These are phyloP conservation scores for Pleurotus sapidus DNA, from an alignment of 768 basidiomycete species.

Conservation along the genomic window DNA sequence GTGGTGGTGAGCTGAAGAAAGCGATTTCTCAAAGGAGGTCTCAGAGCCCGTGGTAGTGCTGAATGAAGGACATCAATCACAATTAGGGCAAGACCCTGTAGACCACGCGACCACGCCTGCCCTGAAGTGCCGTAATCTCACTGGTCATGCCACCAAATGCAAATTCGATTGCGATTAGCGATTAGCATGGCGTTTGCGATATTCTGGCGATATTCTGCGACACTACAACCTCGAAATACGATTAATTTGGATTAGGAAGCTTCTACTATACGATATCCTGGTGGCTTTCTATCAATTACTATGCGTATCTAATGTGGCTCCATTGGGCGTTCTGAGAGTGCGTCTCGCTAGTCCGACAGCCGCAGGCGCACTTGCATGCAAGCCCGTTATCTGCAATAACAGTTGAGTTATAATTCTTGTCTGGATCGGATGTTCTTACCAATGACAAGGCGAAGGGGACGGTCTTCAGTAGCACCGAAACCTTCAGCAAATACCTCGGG, in stretches of 20 bases:
- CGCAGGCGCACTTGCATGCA: conserved; percentile 2
- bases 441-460: conserved; percentile 32
- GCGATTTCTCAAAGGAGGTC: background rate
- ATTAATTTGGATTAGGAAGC: too few species aligned
- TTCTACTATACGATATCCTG: background rate
- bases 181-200: too few species aligned
- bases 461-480: conserved; percentile 31
- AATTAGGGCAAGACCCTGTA: conserved; percentile 1
- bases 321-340: background rate
- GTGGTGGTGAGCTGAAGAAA: background rate
- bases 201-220: too few species aligned
- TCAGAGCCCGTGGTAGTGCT: background rate
- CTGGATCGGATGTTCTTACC: conserved; percentile 19
- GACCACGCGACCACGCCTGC: conserved; percentile 1
- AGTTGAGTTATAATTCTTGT: background rate
- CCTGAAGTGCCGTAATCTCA: conserved; percentile 6
- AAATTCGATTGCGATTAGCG: too few species aligned
- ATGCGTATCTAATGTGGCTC: background rate
- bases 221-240: too few species aligned
- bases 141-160: background rate
- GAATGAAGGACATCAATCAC: conserved; percentile 6
- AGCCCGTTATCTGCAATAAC: background rate
- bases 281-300: background rate
- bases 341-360: background rate
- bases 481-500: conserved; percentile 26